Conservation (phyloP, 352 stramenopile genomes). For the Thraustotheca clavata region DNA sequence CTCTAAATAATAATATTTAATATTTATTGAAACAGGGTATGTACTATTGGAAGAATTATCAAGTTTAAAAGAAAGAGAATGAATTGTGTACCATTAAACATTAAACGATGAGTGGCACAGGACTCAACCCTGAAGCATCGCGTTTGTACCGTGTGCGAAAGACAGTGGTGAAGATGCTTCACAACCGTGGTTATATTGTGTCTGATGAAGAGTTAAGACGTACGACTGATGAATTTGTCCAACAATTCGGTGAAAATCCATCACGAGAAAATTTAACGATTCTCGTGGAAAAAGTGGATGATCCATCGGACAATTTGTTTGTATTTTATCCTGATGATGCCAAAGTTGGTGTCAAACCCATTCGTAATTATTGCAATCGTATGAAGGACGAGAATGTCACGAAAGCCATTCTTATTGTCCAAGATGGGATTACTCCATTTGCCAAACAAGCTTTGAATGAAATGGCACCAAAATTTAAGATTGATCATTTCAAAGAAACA, state of each 20-base stretch:
- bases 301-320: constrained; percentile 94
- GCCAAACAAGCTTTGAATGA: constrained; percentile 95
- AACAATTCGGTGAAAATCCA: constrained; percentile 87
- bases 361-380: constrained; percentile 91
- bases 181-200: constrained; percentile 97
- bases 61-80: background rate
- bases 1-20: too few relatives aligned
- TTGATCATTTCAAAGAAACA: constrained; percentile 98
- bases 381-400: constrained; percentile 97
- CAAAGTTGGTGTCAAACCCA: constrained; percentile 97
- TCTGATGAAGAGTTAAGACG: constrained; percentile 94
- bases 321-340: constrained; percentile 99
- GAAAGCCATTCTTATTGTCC: constrained; percentile 97
- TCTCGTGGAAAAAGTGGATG: constrained; percentile 88
- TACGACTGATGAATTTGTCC: constrained; percentile 85
- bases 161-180: constrained; percentile 93
- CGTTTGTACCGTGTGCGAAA: constrained; percentile 92
- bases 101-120: constrained; percentile 59
- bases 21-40: too few relatives aligned
- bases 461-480: constrained; percentile 87
- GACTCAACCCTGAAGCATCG: constrained; percentile 68
- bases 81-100: too few relatives aligned
- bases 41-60: background rate
- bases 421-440: constrained; percentile 96
- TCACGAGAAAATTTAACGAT: constrained; percentile 95